Base-by-base conservation (phyloP, 1,284 basidiomycete genomes). In the Vanrija pseudolonga region DNA sequence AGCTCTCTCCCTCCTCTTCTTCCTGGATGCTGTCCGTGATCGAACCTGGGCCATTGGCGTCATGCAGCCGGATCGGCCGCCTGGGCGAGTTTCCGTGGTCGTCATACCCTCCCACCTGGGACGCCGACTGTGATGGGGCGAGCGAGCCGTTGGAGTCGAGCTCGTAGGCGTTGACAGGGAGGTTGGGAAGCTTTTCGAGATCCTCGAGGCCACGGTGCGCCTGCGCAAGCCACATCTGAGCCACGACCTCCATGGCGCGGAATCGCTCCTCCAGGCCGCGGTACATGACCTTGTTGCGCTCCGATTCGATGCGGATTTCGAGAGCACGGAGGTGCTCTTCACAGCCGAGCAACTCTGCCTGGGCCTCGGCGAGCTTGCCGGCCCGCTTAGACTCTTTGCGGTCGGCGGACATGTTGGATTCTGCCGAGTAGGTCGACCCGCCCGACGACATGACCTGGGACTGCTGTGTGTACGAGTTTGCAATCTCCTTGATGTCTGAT, bases 81-180 rank as follows among this genome's bases (percentile, higher is more conserved):
- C 51, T 24, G 55, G 55, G 46, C 20, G 41, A 32, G 18, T 22
- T 18, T 32, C 45, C 48, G 14, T 46, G 44, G 45, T 73, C 72
- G 24, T 71, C 68, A 49, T 69, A 70, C 17, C 69, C 72, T 32
- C 32, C 32, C 17, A 71, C 64, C 56, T 76, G 71, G 4, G 75
- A 77, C 3, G 75, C 75, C 15, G 75, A 77, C 61, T 77, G 73
- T 0, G 73, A 77, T 1, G 75, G 75, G 1, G 74, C 73, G n/a
- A 77, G 58, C 1, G 75, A 77, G n/a, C 68, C 71, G 61, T 77
- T 77, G 20, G 75, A 77, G 56, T 77, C 73, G 47, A 75, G 60
- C 61, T 77, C 75, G 55, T 60, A 77, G 4, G 73, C 70, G 56
- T 71, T 66, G 18, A 62, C 51, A 11, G 63, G 65, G 20, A 69